Evolutionary conservation across 257 asterid genomes (phyloP), one percentile per base, ranked within the genome.

Genomic region (Penstemon newberryi): DNA sequence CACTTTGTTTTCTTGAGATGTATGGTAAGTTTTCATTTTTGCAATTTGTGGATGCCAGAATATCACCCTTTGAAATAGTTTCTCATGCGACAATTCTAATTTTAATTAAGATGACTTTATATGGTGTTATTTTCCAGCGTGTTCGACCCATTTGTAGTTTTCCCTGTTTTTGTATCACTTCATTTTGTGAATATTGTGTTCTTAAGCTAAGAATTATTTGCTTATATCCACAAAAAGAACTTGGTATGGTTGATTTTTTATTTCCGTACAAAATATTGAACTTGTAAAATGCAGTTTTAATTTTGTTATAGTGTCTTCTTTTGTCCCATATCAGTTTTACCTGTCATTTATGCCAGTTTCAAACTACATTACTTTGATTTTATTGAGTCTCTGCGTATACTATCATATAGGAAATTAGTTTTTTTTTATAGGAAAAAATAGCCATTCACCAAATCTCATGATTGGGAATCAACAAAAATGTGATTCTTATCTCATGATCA

Each of bases 1-100:
- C 98, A 68, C 94, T 91, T 66, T 82, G 79, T 68, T 91, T 89
- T 81, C 98, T 91, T 63, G 98, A 91, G 86, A 89, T 84, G 80
- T 71, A 82, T 70, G 98, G 96, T 87, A 80, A 81, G 85, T 69
- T 70, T 63, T 74, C 59, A 9, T 55, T 37, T 15, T 68, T 63
- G 44, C 60, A 42, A 58, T 69, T 59, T 61, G 57, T 50, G 68
- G 57, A 45, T 40, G 58, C 53, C 67, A 51, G 69, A 19, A 37
- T 52, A 66, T 71, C 53, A 54, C 25, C 57, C n/a, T 8, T 62
- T 51, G 61, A 63, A 70, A 64, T 71, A 33, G 49, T 57, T 66
- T 74, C 33, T 25, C 74, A n/a, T 9, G 69, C 25, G 47, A 25
- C 33, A 2, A 25, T 25, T 25, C 33, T 25, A 25, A 25, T 25